Base-by-base conservation (phyloP, 257 asterid species). In the Dorcoceras hygrometricum region DNA sequence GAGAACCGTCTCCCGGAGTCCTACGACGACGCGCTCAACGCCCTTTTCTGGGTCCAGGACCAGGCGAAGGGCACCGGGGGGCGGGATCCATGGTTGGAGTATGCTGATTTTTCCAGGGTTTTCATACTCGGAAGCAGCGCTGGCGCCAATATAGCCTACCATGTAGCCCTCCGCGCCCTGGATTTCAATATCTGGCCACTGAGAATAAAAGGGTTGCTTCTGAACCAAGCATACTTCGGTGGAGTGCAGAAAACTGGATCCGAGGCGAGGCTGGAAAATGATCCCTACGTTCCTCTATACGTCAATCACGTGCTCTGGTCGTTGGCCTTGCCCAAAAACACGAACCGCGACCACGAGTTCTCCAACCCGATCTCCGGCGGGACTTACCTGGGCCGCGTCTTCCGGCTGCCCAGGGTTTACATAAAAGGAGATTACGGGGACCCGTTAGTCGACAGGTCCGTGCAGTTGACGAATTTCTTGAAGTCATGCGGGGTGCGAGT, bases 1-100 rank as follows among this genome's bases (percentile, higher is more conserved):
- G 86, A 81, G 75, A 62, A 78, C 63, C 76, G 83, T 43, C 77
- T 81, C 69, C 86, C 83, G 1, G 77, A 77, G 8, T 78, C 85
- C 28, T 80, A 59, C 14, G 82, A 80, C 59, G 85, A 80, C 59
- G 82, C 82, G 2, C 62, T 80, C 4, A 65, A 60, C 25, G 78
- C 72, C 23, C 54, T 80, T 56, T 20, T 57, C 28, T 77, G 83
- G 85, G 77, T 43, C 18, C 36, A 46, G 25, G 54, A 69, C 64
- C 82, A 80, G 48, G 78, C 82, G 4, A 32, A 51, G 2, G 69
- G 70, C 0, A 31, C 23, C 8, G 75, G 79, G 6, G 81, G 77
- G 6, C 77, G 63, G 0, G 80, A 76, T 23, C 77, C 80, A 1
- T 71, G 80, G 80, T 28, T 76, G 70, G 80, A 76, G 46, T 76